Base-by-base conservation (phyloP, 305 asterid genomes). In the Fraxinus velutina region DNA sequence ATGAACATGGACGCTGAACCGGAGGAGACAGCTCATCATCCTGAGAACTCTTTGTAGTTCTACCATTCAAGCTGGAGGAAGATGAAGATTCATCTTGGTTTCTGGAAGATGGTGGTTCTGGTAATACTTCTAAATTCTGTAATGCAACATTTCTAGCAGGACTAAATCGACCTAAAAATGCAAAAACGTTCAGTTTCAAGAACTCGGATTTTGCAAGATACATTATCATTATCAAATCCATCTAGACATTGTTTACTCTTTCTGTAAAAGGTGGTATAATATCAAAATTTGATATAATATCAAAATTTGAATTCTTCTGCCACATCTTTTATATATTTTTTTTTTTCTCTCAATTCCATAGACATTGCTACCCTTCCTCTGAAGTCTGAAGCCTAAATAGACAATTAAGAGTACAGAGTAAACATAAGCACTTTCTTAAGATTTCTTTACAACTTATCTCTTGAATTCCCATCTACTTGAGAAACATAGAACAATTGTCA, bases 31-130 rank as follows among this genome's bases (percentile, higher is more conserved):
- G 83, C 83, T 92, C 97, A 6, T 92, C 97, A 30, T 93, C 98
- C 68, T 89, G 97, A 77, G 94, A 95, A 87, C 89, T 88, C 66
- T 95, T 95, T 62, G 92, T 83, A 33, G 86, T 91, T 85, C 88
- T 90, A 15, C 87, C 96, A 73, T 89, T 96, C 88, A 96, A 84
- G 91, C 97, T 93, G 24, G 97, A 94, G 37, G 99, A 91, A 66
- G 98, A 92, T 0, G 99, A 94, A 13, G 98, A 88, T 64, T 91
- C 97, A 44, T 89, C 97, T 80, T 93, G 97, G 88, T 97, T 91
- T 90, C 97, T 93, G 22, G 91, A 89, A 75, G 98, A 87, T 47
- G 94, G 91, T 44, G 97, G 99, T 79, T 89, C 99, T 0, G 97
- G 97, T 72, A 96, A 86, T 68, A 90, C 90, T 87, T 93, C 94